Conservation (phyloP, 2,329 filamentous ascomycete species). For the Pseudogymnoascus destructans region DNA sequence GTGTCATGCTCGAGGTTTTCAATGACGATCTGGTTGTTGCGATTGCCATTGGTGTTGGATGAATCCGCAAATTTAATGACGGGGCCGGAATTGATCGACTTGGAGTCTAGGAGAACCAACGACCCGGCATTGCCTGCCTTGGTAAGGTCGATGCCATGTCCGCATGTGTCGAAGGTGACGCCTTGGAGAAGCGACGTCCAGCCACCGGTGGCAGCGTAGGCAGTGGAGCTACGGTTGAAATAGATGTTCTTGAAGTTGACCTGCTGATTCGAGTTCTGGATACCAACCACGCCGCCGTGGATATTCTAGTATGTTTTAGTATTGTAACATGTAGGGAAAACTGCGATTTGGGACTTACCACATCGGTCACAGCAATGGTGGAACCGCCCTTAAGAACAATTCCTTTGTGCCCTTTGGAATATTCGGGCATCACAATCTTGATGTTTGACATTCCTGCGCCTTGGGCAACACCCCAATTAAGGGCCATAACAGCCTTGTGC, state of each 20-base stretch:
- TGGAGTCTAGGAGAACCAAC: conserved; percentile 3
- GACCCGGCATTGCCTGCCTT: not conserved
- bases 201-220: not conserved
- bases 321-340: not conserved
- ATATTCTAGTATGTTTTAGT: not conserved
- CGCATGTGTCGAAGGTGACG: conserved; percentile 20
- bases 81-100: not conserved
- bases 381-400: conserved; percentile 24
- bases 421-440: conserved; percentile 27
- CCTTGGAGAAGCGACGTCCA: conserved; percentile 7
- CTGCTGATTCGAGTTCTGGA: conserved; percentile 54
- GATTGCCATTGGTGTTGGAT: not conserved
- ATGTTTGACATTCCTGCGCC: conserved; percentile 29
- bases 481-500: conserved; percentile 22
- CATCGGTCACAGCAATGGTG: conserved; percentile 16
- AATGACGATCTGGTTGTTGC: conserved; percentile 6
- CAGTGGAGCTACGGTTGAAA: not conserved
- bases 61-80: conserved; percentile 7
- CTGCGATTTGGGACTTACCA: not conserved
- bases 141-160: conserved; percentile 18
- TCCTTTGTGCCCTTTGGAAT: conserved; percentile 26
- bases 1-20: not conserved
- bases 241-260: not conserved
- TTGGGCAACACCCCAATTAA: conserved; percentile 30
- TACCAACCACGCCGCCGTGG: conserved; percentile 39